These are phyloP conservation scores for Agroathelia rolfsii DNA, from an alignment of 1,284 basidiomycete species.

Conservation along the genomic window DNA sequence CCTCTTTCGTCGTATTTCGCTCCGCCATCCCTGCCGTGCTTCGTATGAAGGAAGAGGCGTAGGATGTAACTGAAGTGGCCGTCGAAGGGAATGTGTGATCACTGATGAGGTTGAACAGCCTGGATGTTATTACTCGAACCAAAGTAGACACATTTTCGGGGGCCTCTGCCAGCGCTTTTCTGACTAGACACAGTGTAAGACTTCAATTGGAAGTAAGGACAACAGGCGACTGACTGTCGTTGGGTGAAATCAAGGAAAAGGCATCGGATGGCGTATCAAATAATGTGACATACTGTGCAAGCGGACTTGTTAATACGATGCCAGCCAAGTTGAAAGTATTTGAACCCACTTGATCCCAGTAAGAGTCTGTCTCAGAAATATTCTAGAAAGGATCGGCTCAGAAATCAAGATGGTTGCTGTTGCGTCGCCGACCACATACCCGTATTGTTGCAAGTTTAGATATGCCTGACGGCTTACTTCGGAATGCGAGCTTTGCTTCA, in stretches of 20 bases:
- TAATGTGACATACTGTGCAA: slow-evolving; percentile 61
- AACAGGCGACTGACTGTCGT: slow-evolving; percentile 57
- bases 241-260: slow-evolving; percentile 75
- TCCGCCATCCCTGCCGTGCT: slow-evolving; percentile 35
- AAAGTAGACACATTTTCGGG: slow-evolving; percentile 82
- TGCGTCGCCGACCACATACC: slow-evolving; percentile 35
- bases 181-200: slow-evolving; percentile 38
- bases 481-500: slow-evolving; percentile 82
- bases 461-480: slow-evolving; percentile 71
- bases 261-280: slow-evolving; percentile 86
- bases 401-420: slow-evolving; percentile 7
- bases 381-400: slow-evolving; percentile 36
- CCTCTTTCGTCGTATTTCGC: slow-evolving; percentile 70
- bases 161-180: slow-evolving; percentile 68
- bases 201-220: too few relatives aligned
- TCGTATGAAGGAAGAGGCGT: slow-evolving; percentile 62
- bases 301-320: slow-evolving; percentile 11
- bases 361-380: slow-evolving; percentile 62
- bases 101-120: slow-evolving; percentile 73
- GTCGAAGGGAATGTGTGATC: slow-evolving; percentile 75
- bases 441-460: slow-evolving; percentile 60
- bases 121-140: slow-evolving; percentile 61
- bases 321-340: slow-evolving; percentile 3
- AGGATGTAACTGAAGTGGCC: slow-evolving; percentile 45
- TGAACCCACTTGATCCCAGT: slow-evolving; percentile 73